Evolutionary conservation across 2,329 filamentous ascomycete species (phyloP), one percentile per base, ranked within the genome.

Genomic region (Chalaropsis thielavioides): DNA sequence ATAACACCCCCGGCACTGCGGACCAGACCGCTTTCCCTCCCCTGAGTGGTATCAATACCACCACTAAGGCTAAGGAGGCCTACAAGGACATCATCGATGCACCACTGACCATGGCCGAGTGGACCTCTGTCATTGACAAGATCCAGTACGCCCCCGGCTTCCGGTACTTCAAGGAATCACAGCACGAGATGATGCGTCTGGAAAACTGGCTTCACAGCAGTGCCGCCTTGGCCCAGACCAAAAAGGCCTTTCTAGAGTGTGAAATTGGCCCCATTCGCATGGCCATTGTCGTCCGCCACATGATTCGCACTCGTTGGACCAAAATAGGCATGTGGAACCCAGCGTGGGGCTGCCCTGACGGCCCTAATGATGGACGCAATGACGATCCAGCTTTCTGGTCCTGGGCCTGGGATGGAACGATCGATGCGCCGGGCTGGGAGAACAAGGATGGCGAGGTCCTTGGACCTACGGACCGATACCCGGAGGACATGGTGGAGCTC

Each of bases 351-450:
- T 60, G 64, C 19, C 62, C 61, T 24, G 17, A 22, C 2, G 44
- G 60, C 13, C 60, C 46, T 10, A 56, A 31, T 43, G 46, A 65
- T 54, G 54, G 51, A 4, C 10, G 15, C 11, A n/a, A 31, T 5
- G 49, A 64, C 22, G 44, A 64, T 44, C 31, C 59, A 13, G 38
- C 46, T n/a, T 35, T 31, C 22, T 66, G 65, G 65, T 43, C 19
- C 17, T 66, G 65, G 65, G n/a, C 44, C 19, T 66, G 65, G 65
- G 65, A 66, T 17, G 56, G 61, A 15, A 64, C 43, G 10, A n/a
- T 19, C 3, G 51, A 22, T 22, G 64, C 64, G 2, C 64, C 64
- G 6, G 17, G 38, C 22, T 64, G 62, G 62, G 41, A 43, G 8
- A 51, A 51, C 49, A 27, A 11, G 2, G 15, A 54, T 31, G 49